Base-by-base conservation (phyloP, 495 filamentous ascomycete genomes). In the Acidomyces sp. region DNA sequence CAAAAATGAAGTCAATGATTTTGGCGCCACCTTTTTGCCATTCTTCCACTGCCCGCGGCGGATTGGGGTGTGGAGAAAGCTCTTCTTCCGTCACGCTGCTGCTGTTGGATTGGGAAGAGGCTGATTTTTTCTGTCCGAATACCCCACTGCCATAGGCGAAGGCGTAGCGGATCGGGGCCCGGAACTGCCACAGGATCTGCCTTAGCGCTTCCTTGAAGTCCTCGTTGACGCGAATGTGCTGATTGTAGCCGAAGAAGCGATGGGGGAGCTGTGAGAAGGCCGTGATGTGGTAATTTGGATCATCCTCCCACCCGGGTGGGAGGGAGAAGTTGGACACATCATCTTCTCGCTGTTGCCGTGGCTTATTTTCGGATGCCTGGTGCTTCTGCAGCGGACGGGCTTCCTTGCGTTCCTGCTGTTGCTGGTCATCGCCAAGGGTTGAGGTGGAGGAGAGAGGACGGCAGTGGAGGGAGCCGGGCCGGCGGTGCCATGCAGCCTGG, bases 1-100 rank as follows among this genome's bases (percentile, higher is more conserved):
- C 92, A 50, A 96, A 93, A 41, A 97, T 92, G 53, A 96, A 90
- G 59, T 97, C 90, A 49, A 97, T 93, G 81, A 96, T 92, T 60
- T 95, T 95, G 6, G 80, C 82, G 1, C 75, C 77, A 27, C 82
- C 82, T 52, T 82, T 75, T 55, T 95, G 87, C 47, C 82, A 80
- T 25, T 80, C 78, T 36, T 75, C 63, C 24, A 93, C 79, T 9
- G 83, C 84, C 18, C 71, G 59, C 15, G 82, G 83, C 2, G 84
- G 73, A 37, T 84, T 75, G 2, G 85, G 77, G 51, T 94, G 86
- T 19, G 80, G 67, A 15, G 65, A 65, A 24, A 65, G 39, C 27
- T 58, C 72, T 15, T 72, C 62, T 2, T 64, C 57, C 3, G 69
- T 61, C 12, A 62, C 57, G 7, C 56, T 34, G 13, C 37, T 55